These are phyloP conservation scores for Xylogone sp. DNA, from an alignment of 2,329 filamentous ascomycete species.

Conservation along the genomic window DNA sequence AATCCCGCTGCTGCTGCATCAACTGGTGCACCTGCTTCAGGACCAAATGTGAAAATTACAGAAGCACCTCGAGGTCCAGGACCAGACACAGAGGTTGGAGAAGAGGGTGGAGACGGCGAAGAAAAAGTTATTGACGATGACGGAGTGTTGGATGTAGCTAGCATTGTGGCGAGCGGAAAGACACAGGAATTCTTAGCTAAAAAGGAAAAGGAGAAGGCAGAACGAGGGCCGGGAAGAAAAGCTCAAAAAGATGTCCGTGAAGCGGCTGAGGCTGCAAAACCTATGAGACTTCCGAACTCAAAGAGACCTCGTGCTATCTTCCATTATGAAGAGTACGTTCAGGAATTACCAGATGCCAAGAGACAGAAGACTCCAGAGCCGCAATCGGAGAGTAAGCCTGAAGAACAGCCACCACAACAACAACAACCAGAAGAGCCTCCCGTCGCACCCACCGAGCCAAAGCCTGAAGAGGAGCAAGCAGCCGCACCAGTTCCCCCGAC, in stretches of 20 bases:
- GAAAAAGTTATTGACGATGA: slow-evolving; percentile 53
- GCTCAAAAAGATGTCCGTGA: slow-evolving; percentile 55
- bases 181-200: slow-evolving; percentile 79
- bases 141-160: slow-evolving; percentile 79
- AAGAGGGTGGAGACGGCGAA: slow-evolving; percentile 35
- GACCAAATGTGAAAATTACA: slow-evolving; percentile 27
- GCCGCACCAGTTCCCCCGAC: slow-evolving; percentile 9
- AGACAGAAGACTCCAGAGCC: slow-evolving; percentile 31
- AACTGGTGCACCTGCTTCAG: slow-evolving; percentile 28
- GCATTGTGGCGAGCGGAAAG: slow-evolving; percentile 76
- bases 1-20: slow-evolving; percentile 28
- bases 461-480: neutral
- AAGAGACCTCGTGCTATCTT: slow-evolving; percentile 69
- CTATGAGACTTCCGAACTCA: slow-evolving; percentile 63
- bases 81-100: slow-evolving; percentile 18
- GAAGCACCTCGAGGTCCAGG: slow-evolving; percentile 20
- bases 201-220: slow-evolving; percentile 75
- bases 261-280: slow-evolving; percentile 49
- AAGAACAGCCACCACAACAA: slow-evolving; percentile 9
- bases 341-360: slow-evolving; percentile 37
- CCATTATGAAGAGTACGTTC: slow-evolving; percentile 64
- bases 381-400: slow-evolving; percentile 6
- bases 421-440: neutral
- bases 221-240: slow-evolving; percentile 60
- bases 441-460: slow-evolving; percentile 1